Conservation (phyloP, 495 filamentous ascomycete genomes). For the Penicillium silybi region DNA sequence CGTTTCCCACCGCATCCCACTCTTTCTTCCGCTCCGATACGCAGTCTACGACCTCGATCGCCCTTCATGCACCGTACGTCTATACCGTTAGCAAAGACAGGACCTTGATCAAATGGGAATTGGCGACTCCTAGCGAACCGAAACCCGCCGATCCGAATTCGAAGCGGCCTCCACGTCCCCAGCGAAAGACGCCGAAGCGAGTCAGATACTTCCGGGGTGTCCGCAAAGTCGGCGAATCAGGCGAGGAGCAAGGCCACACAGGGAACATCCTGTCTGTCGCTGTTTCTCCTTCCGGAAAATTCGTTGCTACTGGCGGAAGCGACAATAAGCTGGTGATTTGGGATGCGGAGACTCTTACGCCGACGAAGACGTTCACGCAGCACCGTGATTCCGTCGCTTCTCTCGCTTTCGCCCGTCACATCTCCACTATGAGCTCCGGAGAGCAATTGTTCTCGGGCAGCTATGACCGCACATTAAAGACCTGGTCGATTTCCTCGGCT, state of each 20-base stretch:
- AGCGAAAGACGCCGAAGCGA: conserved; percentile 66
- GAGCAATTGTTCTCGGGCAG: conserved; percentile 89
- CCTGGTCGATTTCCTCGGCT: conserved; percentile 65
- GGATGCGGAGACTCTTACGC: conserved; percentile 72
- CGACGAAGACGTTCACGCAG: conserved; percentile 79
- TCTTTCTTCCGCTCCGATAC: conserved; percentile 72
- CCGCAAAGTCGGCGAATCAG: conserved; percentile 54
- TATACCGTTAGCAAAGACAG: conserved; percentile 88
- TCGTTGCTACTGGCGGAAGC: conserved; percentile 80
- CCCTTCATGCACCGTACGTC: conserved; percentile 68
- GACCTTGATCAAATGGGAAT: conserved; percentile 80
- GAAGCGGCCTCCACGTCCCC: conserved; percentile 61
- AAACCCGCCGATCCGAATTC: conserved; percentile 41
- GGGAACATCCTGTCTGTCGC: conserved; percentile 75
- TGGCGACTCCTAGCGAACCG: conserved; percentile 42
- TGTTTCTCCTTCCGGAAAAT: conserved; percentile 83
- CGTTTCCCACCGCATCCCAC: conserved; percentile 57
- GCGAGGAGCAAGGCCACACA: conserved; percentile 68
- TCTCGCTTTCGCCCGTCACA: conserved; percentile 79
- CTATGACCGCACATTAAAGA: conserved; percentile 84
- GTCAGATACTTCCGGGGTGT: conserved; percentile 63
- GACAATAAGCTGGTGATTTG: conserved; percentile 83
- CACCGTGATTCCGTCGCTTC: conserved; percentile 85
- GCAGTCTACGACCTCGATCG: conserved; percentile 73
- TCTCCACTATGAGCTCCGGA: conserved; percentile 49